These are phyloP conservation scores for Exophiala spinifera DNA, from an alignment of 2,329 filamentous ascomycete genomes.

Conservation along the genomic window DNA sequence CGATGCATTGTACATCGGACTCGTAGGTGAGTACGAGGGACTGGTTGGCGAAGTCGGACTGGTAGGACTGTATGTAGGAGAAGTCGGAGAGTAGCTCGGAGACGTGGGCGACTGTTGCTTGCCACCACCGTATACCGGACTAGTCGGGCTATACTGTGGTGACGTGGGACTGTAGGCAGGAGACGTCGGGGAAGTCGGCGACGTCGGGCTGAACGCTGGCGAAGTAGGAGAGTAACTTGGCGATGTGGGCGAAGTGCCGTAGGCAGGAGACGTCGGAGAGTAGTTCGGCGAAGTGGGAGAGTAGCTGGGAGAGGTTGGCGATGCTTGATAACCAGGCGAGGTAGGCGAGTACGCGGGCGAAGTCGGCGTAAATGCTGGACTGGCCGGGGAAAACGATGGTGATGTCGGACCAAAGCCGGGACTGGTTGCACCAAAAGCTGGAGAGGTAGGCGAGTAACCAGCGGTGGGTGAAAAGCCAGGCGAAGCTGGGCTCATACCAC, in stretches of 20 bases:
- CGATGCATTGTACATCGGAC: slow-evolving; percentile 48
- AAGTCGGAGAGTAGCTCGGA: slow-evolving; percentile 56
- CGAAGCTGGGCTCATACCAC: slow-evolving; percentile 64
- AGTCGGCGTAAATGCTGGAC: slow-evolving; percentile 65
- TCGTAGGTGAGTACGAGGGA: slow-evolving; percentile 49
- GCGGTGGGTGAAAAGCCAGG: slow-evolving; percentile 62
- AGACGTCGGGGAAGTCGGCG: slow-evolving; percentile 70
- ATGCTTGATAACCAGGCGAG: slow-evolving; percentile 62
- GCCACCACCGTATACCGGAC: slow-evolving; percentile 41
- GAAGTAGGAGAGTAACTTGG: slow-evolving; percentile 64
- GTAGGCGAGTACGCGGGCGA: slow-evolving; percentile 65
- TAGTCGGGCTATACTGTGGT: slow-evolving; percentile 58
- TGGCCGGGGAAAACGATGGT: slow-evolving; percentile 53
- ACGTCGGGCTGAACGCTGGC: slow-evolving; percentile 60
- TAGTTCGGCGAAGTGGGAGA: slow-evolving; percentile 60
- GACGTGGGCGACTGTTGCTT: slow-evolving; percentile 50
- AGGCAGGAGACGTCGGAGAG: slow-evolving; percentile 53
- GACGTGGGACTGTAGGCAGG: slow-evolving; percentile 62
- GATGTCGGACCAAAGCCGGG: slow-evolving; percentile 53
- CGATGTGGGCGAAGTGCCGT: slow-evolving; percentile 34
- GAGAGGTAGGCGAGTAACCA: slow-evolving; percentile 73
- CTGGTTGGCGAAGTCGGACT: slow-evolving; percentile 58
- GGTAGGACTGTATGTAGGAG: slow-evolving; percentile 59
- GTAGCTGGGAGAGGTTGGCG: slow-evolving; percentile 70
- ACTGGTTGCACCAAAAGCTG: slow-evolving; percentile 58